These are phyloP conservation scores for Trichoderma afroharzianum DNA, from an alignment of 2,329 filamentous ascomycete genomes.

Conservation along the genomic window DNA sequence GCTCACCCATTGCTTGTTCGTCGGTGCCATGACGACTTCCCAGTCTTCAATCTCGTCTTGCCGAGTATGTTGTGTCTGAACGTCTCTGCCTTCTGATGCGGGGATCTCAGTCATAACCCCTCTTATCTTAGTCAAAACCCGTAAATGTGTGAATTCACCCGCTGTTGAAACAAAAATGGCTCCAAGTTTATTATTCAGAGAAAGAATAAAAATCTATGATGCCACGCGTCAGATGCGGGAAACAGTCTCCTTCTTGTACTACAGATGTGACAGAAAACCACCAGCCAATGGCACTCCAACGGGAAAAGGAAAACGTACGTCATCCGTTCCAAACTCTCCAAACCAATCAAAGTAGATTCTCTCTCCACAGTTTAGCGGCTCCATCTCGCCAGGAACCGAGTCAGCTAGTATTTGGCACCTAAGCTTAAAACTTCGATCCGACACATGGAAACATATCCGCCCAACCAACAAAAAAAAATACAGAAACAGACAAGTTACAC, in stretches of 20 bases:
- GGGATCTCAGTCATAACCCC: neutral
- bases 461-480: neutral
- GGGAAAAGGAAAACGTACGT: neutral
- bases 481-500: neutral
- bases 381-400: neutral
- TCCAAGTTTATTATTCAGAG: neutral
- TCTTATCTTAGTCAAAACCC: neutral
- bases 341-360: neutral
- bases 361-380: neutral
- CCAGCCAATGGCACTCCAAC: neutral
- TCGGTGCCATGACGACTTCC: slow-evolving; percentile 1
- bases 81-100: neutral
- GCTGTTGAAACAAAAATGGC: neutral
- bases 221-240: neutral
- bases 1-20: slow-evolving; percentile 51
- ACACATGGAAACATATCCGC: neutral
- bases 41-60: neutral
- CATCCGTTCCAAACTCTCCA: neutral
- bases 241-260: neutral
- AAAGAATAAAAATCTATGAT: neutral
- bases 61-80: neutral
- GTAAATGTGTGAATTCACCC: neutral
- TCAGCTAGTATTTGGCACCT: neutral
- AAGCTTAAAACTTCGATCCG: neutral
- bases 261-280: neutral